phyloP scores from a whole-genome alignment of 306 rosid species.

The Sindora glabra region DNA sequence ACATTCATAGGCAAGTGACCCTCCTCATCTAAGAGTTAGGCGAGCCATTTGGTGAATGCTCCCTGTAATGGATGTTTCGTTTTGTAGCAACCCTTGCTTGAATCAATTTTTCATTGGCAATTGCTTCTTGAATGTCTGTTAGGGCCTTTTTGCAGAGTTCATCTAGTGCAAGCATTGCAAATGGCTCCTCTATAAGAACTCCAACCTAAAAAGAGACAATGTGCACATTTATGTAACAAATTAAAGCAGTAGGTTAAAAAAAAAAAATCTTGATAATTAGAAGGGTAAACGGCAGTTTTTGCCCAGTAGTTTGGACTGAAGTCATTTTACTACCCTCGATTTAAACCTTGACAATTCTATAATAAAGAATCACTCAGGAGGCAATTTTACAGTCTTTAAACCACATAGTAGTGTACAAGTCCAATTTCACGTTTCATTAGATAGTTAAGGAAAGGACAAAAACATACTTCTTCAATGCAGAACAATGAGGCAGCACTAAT shows the following conservation, averaged over 20 bases:
- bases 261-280: too few relatives aligned
- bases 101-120: constrained; percentile 36
- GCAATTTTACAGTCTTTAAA: too few relatives aligned
- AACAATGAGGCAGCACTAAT: constrained; percentile 87
- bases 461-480: constrained; percentile 86
- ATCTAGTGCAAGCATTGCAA: constrained; percentile 81
- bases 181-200: constrained; percentile 94
- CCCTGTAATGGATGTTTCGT: constrained; percentile 31
- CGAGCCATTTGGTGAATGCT: constrained; percentile 64
- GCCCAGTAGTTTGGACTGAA: too few relatives aligned
- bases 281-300: too few relatives aligned
- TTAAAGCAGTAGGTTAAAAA: too few relatives aligned
- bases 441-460: too few relatives aligned
- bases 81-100: constrained; percentile 40
- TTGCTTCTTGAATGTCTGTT: constrained; percentile 54
- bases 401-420: too few relatives aligned
- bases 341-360: too few relatives aligned
- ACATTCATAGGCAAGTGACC: neutral
- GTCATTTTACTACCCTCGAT: too few relatives aligned
- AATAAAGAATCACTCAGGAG: too few relatives aligned
- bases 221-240: neutral
- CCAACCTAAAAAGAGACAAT: constrained; percentile 54
- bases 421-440: too few relatives aligned
- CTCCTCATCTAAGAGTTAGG: constrained; percentile 32
- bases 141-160: constrained; percentile 56